phyloP scores from a whole-genome alignment of 139 green algal genomes.

The Auxenochlorella protothecoides region DNA sequence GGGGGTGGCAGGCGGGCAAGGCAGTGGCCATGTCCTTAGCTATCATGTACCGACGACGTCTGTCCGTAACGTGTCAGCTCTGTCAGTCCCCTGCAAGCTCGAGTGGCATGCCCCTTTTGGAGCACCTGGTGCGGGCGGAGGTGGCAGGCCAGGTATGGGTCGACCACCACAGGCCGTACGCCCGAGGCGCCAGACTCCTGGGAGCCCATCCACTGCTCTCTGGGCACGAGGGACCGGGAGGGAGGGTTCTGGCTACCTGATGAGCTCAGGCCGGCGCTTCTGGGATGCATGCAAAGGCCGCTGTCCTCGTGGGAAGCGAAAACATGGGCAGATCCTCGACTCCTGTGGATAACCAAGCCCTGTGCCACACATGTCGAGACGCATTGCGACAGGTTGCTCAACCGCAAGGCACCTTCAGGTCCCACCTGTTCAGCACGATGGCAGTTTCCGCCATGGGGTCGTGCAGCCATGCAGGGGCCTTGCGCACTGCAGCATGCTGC shows the following conservation, averaged over 20 bases:
- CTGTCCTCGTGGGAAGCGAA: too few relatives aligned
- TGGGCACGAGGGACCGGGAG: neutral
- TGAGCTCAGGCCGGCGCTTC: too few relatives aligned
- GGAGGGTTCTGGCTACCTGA: too few relatives aligned
- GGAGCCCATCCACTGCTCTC: slow-evolving; percentile 32
- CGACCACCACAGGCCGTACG: slow-evolving; percentile 45
- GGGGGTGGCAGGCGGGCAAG: neutral
- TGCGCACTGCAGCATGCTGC: too few relatives aligned
- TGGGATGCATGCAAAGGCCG: too few relatives aligned
- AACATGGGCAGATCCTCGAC: too few relatives aligned
- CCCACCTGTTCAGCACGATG: slow-evolving; percentile 47
- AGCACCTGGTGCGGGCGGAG: slow-evolving; percentile 23
- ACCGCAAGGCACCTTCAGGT: neutral
- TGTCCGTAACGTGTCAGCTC: too few relatives aligned
- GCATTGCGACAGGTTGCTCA: too few relatives aligned
- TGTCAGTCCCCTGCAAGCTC: neutral
- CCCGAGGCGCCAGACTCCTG: slow-evolving; percentile 9
- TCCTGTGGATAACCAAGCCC: too few relatives aligned
- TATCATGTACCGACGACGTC: too few relatives aligned
- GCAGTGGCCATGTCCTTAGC: neutral
- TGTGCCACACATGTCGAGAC: too few relatives aligned
- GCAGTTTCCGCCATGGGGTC: slow-evolving; percentile 36
- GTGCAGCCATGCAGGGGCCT: slow-evolving; percentile 27
- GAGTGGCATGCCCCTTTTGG: neutral
- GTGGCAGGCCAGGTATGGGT: slow-evolving; percentile 46